Conservation (phyloP, 2,329 filamentous ascomycete genomes). For the Aspergillus sergii region DNA sequence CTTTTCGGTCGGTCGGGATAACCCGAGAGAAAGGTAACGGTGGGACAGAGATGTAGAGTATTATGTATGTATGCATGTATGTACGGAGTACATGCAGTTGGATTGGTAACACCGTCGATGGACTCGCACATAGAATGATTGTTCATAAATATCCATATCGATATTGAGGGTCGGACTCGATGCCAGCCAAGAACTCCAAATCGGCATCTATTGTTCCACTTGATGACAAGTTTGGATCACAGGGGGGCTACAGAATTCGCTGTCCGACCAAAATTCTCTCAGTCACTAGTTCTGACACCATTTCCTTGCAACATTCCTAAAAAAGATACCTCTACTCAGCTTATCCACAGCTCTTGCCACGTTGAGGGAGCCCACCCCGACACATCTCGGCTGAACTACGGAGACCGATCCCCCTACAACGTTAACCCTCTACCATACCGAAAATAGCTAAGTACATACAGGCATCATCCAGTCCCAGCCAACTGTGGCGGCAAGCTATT, state of each 20-base stretch:
- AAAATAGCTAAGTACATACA: neutral
- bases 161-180: neutral
- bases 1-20: neutral
- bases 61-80: neutral
- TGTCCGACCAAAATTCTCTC: neutral
- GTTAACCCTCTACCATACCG: neutral
- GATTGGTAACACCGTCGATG: neutral
- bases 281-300: neutral
- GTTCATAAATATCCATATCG: neutral
- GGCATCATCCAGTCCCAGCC: neutral
- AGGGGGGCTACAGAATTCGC: neutral
- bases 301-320: neutral
- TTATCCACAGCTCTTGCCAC: slow-evolving; percentile 1
- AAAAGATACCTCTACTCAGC: neutral
- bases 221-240: neutral
- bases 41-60: neutral
- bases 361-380: neutral
- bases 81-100: neutral
- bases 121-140: neutral
- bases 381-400: slow-evolving; percentile 4
- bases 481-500: neutral
- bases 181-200: neutral
- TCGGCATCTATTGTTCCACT: neutral
- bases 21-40: neutral
- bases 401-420: slow-evolving; percentile 1